Evolutionary conservation across 345 rosid species (phyloP).

Genomic region (Pugionium cornutum): DNA sequence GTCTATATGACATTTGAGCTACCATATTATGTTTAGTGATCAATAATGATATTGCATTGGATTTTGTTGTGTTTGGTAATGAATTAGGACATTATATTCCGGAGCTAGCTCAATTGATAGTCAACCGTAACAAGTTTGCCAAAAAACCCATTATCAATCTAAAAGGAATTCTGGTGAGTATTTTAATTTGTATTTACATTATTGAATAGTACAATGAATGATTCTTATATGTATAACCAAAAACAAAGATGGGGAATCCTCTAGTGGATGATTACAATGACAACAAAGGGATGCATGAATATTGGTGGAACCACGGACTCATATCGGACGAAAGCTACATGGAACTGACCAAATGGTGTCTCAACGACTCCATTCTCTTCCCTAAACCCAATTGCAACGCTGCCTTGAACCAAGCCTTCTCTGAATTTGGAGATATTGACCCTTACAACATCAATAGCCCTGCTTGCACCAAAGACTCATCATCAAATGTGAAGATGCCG

Average conservation of each 20-base stretch:
- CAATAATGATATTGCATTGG: not conserved
- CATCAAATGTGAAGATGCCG: conserved; percentile 38
- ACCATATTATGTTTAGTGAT: too few species aligned
- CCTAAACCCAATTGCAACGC: conserved; percentile 50
- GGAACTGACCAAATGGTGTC: conserved; percentile 40
- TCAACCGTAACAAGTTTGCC: conserved; percentile 48
- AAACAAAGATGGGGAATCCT: conserved; percentile 33
- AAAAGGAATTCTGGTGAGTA: conserved; percentile 71
- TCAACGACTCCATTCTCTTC: conserved; percentile 48
- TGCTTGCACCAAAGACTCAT: conserved; percentile 47
- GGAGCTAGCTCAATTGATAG: conserved; percentile 62
- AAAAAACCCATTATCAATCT: conserved; percentile 61
- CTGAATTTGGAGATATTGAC: conserved; percentile 43
- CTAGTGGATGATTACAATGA: conserved; percentile 33
- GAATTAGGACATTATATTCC: conserved; percentile 83
- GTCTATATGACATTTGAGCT: too few species aligned
- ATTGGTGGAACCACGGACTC: conserved; percentile 40
- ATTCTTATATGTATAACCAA: not conserved
- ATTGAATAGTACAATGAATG: not conserved
- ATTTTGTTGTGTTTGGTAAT: conserved; percentile 2
- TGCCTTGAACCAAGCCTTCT: conserved; percentile 50
- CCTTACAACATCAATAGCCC: conserved; percentile 56
- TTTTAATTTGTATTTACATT: not conserved
- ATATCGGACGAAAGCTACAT: conserved; percentile 37
- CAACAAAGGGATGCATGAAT: conserved; percentile 38